Conservation (phyloP, 768 basidiomycete genomes). For the Boletus reticulatus region DNA sequence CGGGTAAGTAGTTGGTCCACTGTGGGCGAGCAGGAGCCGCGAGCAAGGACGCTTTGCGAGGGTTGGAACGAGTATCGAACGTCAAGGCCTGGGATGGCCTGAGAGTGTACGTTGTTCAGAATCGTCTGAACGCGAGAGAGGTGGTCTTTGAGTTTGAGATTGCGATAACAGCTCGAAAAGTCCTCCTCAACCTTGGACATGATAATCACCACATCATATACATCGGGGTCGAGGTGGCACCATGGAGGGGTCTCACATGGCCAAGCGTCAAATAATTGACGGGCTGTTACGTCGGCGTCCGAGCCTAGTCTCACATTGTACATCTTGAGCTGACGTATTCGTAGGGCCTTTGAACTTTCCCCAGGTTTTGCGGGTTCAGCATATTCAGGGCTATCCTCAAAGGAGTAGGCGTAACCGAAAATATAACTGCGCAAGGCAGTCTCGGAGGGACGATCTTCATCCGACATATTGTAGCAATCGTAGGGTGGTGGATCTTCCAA, state of each 20-base stretch:
- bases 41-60: background rate
- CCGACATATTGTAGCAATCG: slow-evolving; percentile 8
- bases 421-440: background rate
- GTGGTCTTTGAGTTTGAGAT: slow-evolving; percentile 14
- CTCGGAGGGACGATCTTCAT: slow-evolving; percentile 5
- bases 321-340: slow-evolving; percentile 3
- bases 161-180: slow-evolving; percentile 18
- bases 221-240: background rate
- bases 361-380: background rate
- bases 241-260: slow-evolving; percentile 15
- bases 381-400: slow-evolving; percentile 16
- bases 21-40: background rate
- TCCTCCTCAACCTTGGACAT: background rate
- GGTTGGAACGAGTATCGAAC: slow-evolving; percentile 6
- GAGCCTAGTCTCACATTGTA: slow-evolving; percentile 3
- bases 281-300: slow-evolving; percentile 3
- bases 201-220: slow-evolving; percentile 7
- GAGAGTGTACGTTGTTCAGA: background rate
- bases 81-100: background rate
- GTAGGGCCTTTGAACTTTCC: slow-evolving; percentile 1
- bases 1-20: slow-evolving; percentile 6
- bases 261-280: slow-evolving; percentile 12
- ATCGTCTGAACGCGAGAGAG: slow-evolving; percentile 8
- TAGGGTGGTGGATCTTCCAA: slow-evolving; percentile 15
- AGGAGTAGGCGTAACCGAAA: background rate